These are phyloP conservation scores for Cavenderia fasciculata DNA, from an alignment of 78 protist genomes.

Conservation along the genomic window DNA sequence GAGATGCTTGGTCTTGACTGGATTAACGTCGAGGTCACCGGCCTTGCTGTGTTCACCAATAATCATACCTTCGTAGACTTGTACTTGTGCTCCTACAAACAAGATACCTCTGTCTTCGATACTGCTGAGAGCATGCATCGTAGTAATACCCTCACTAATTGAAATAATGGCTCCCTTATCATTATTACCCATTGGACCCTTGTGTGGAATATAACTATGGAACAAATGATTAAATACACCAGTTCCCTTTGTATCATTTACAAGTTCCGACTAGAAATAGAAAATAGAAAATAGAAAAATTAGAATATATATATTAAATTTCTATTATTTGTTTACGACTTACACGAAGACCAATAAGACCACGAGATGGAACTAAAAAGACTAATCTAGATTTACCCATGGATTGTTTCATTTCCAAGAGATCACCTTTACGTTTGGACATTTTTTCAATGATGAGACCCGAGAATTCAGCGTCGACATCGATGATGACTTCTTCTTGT, in stretches of 20 bases:
- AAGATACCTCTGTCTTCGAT: conserved; percentile 86
- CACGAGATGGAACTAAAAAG: conserved; percentile 85
- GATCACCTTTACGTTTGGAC: conserved; percentile 69
- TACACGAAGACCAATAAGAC: conserved; percentile 84
- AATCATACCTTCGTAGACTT: conserved; percentile 90
- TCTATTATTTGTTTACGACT: too few relatives aligned
- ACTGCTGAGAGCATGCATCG: conserved; percentile 72
- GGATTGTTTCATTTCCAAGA: conserved; percentile 41
- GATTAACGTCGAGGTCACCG: conserved; percentile 87
- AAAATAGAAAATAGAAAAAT: too few relatives aligned
- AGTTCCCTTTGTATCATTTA: conserved; percentile 85
- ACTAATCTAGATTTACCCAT: conserved; percentile 74
- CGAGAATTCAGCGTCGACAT: conserved; percentile 77
- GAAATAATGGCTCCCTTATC: conserved; percentile 88
- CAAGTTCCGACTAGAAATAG: conserved; percentile 70
- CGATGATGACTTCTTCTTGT: conserved; percentile 85
- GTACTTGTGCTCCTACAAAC: conserved; percentile 84
- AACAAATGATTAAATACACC: conserved; percentile 86
- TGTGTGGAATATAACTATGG: conserved; percentile 77
- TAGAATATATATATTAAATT: too few relatives aligned
- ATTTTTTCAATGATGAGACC: conserved; percentile 82
- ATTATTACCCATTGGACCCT: conserved; percentile 60
- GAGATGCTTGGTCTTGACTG: conserved; percentile 85
- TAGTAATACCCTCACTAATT: conserved; percentile 82
- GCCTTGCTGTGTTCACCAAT: conserved; percentile 85